phyloP scores from a whole-genome alignment of 2,329 filamentous ascomycete genomes.

The Hypomyces perniciosus region DNA sequence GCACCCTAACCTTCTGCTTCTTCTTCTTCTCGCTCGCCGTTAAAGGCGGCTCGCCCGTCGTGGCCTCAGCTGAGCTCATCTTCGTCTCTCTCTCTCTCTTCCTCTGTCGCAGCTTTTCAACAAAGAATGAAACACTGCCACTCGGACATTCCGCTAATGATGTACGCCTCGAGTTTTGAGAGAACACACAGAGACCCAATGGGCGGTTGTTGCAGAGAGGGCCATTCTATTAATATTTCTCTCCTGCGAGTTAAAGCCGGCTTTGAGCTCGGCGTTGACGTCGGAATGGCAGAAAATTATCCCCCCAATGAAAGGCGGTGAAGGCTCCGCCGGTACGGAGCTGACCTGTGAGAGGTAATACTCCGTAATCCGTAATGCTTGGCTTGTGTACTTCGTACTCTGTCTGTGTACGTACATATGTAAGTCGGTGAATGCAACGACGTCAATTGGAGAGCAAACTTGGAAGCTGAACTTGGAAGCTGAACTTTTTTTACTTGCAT shows the following conservation, averaged over 20 bases:
- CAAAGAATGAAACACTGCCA: neutral
- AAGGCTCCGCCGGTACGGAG: neutral
- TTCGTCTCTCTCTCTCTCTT: slow-evolving; percentile 1
- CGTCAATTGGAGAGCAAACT: too few species aligned
- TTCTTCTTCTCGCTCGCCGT: slow-evolving; percentile 26
- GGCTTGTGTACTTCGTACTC: too few species aligned
- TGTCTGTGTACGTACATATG: too few species aligned
- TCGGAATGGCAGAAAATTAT: slow-evolving; percentile 6
- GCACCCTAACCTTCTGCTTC: slow-evolving; percentile 27
- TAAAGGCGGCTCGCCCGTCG: slow-evolving; percentile 15
- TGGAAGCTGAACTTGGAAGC: too few species aligned
- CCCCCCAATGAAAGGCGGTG: slow-evolving; percentile 8
- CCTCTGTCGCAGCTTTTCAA: neutral
- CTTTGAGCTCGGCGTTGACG: slow-evolving; percentile 7
- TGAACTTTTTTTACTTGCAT: too few species aligned
- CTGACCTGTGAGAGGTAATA: too few species aligned
- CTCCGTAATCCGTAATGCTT: neutral
- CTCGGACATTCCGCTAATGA: slow-evolving; percentile 4
- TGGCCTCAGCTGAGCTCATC: slow-evolving; percentile 7
- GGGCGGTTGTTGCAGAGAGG: neutral
- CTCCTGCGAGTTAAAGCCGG: slow-evolving; percentile 1
- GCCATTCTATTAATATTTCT: slow-evolving; percentile 1
- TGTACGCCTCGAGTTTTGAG: neutral
- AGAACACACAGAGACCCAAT: neutral
- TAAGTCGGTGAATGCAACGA: too few species aligned